Evolutionary conservation across 257 asterid genomes (phyloP), one percentile per base, ranked within the genome.

Genomic region (Linderniella brevidens): DNA sequence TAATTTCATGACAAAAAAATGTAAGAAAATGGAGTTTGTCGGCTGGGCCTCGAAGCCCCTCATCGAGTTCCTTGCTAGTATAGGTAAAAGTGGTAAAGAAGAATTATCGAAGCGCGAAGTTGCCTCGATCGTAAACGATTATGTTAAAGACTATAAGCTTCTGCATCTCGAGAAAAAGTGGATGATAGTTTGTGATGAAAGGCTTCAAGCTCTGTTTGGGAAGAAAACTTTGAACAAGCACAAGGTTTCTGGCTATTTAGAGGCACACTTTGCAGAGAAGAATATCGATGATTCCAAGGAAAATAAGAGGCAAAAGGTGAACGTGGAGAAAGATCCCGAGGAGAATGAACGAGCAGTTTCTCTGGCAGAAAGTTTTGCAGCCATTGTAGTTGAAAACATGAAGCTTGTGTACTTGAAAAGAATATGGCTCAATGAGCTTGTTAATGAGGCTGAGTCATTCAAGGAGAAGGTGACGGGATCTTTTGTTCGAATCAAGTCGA

Each of bases 21-120:
- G 75, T 57, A 66, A 64, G 41, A 64, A 59, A 59, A 41, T 49
- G 65, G 73, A 64, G 49, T 87, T 79, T 48, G n/a, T 54, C 52
- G 87, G 95, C 48, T 82, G 97, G 97, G 94, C 71, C 39, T 79
- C 97, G 19, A 70, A 50, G 46, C 36, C 83, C 53, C 97, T 87
- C 17, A 57, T 77, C 13, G 63, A 65, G 41, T 87, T 87, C 57
- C 86, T 87, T 41, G 46, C 57, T 32, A 73, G 73, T 19, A 74
- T 78, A 50, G 97, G 88, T 55, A 62, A 69, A 68, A 74, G 58
- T 49, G 72, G 79, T 8, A 49, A 41, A 19, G 48, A 58, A 54
- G 54, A 74, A 49, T 41, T 80, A 49, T 65, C 80, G 8, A 81
- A 66, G 66, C 57, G 38, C 19, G 85, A 74, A 16, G 95, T 87